phyloP scores from a whole-genome alignment of 1,284 basidiomycete species.

The Cutaneotrichosporon sp. region DNA sequence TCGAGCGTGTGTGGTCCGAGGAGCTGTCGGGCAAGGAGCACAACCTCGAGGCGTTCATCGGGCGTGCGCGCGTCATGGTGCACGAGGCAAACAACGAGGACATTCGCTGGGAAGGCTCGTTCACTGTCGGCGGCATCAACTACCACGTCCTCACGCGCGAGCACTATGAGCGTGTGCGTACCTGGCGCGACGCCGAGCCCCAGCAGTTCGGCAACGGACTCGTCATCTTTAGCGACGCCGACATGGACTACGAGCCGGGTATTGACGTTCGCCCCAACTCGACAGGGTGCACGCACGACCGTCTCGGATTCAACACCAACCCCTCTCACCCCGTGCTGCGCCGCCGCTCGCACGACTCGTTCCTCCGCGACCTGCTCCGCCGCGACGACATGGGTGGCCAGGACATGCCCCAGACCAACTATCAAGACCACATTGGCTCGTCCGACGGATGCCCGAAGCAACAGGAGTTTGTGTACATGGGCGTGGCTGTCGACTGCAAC shows the following conservation, averaged over 20 bases:
- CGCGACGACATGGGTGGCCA: slow-evolving; percentile 31
- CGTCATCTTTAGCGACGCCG: slow-evolving; percentile 58
- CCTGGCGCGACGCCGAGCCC: slow-evolving; percentile 56
- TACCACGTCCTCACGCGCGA: slow-evolving; percentile 69
- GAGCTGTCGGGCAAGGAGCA: slow-evolving; percentile 23
- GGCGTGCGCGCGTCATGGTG: slow-evolving; percentile 67
- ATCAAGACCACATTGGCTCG: slow-evolving; percentile 61
- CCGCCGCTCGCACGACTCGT: background rate
- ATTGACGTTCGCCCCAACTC: slow-evolving; percentile 5
- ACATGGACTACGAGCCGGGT: slow-evolving; percentile 40
- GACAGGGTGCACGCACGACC: slow-evolving; percentile 62
- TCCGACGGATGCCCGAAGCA: slow-evolving; percentile 67
- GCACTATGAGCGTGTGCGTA: slow-evolving; percentile 59
- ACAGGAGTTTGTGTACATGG: slow-evolving; percentile 66
- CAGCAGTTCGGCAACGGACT: slow-evolving; percentile 54
- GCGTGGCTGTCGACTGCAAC: slow-evolving; percentile 81
- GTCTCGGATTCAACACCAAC: slow-evolving; percentile 62
- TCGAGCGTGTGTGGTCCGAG: slow-evolving; percentile 43
- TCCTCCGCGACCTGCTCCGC: background rate
- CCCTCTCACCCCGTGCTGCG: slow-evolving; percentile 54
- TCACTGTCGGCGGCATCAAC: slow-evolving; percentile 61
- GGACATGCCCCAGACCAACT: slow-evolving; percentile 52
- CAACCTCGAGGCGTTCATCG: slow-evolving; percentile 49
- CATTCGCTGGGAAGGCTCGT: slow-evolving; percentile 70
- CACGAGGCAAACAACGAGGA: slow-evolving; percentile 55